Evolutionary conservation across 2,329 filamentous ascomycete genomes (phyloP), one percentile per base, ranked within the genome.

Genomic region (Chaetomium sp.): DNA sequence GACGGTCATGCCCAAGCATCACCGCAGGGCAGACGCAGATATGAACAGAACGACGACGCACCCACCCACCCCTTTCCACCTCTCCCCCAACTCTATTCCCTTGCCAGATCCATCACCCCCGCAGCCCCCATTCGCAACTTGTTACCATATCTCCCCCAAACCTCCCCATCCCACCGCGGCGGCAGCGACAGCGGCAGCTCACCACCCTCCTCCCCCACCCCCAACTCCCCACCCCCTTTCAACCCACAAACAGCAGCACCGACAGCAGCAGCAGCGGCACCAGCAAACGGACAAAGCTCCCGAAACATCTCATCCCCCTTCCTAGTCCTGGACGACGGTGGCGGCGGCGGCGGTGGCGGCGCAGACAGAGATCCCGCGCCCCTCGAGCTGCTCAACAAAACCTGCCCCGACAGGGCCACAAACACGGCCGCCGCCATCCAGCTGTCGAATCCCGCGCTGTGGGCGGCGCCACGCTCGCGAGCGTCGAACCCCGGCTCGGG

Each of bases 361-460:
- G 35, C 13, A 16, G 4, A 3, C 16, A n/a, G 16, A 42, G 33
- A 12, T 12, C 33, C 33, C 33, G 1, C 42, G 8, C 42, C 31
- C 51, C 35, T 7, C n/a, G 27, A 6, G 12, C 10, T n/a, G n/a
- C n/a, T n/a, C n/a, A n/a, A n/a, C 27, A 45, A 42, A 42, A 42
- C 7, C 19, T 56, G 35, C 38, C 27, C 27, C 23, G 19, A 25
- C 33, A 60, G 8, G 4, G 19, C 47, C 31, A 60, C 25, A 54
- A 81, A 78, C 1, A 81, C 71, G 12, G 77, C 72, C 0, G 78
- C 78, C 0, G 80, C 82, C 73, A 81, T 80, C 68, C 71, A 78
- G 64, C 84, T 87, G 72, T 89, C 86, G 67, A 81, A 89, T 13
- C 86, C 87, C 6, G 86, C 86, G 69, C 87, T 82, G 62, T 89